These are phyloP conservation scores for Erysimum cheiranthoides DNA, from an alignment of 345 rosid genomes.

Conservation along the genomic window DNA sequence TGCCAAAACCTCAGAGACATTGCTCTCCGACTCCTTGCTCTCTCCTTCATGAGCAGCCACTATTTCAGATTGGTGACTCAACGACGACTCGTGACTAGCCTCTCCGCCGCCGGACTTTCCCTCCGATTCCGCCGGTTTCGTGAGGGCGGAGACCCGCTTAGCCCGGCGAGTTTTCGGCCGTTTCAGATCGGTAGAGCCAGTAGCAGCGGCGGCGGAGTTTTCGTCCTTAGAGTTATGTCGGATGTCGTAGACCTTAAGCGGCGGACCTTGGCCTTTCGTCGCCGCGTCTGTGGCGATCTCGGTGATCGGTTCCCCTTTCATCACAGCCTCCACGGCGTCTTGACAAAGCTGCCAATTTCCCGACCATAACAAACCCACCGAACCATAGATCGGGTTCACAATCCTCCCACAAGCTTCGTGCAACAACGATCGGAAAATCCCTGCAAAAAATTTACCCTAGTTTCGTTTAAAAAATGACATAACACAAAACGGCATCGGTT, in stretches of 20 bases:
- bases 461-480: not conserved
- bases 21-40: constrained; percentile 72
- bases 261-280: constrained; percentile 75
- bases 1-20: constrained; percentile 54
- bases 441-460: constrained; percentile 47
- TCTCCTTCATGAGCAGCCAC: constrained; percentile 57
- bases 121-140: constrained; percentile 29
- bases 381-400: constrained; percentile 96
- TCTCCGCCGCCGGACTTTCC: constrained; percentile 42
- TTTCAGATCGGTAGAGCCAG: constrained; percentile 24
- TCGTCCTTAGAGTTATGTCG: constrained; percentile 87
- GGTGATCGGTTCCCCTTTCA: constrained; percentile 77
- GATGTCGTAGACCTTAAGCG: constrained; percentile 82
- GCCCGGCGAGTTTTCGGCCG: constrained; percentile 29
- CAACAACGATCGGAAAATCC: constrained; percentile 88
- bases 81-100: constrained; percentile 82
- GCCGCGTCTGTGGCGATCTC: constrained; percentile 83
- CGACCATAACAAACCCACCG: constrained; percentile 91
- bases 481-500: not conserved
- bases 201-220: constrained; percentile 43
- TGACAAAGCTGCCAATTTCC: constrained; percentile 98
- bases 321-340: constrained; percentile 87
- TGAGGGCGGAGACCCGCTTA: constrained; percentile 3
- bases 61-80: constrained; percentile 84
- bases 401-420: constrained; percentile 98